Base-by-base conservation (phyloP, 768 basidiomycete species). In the Xerocomellus chrysenteron region DNA sequence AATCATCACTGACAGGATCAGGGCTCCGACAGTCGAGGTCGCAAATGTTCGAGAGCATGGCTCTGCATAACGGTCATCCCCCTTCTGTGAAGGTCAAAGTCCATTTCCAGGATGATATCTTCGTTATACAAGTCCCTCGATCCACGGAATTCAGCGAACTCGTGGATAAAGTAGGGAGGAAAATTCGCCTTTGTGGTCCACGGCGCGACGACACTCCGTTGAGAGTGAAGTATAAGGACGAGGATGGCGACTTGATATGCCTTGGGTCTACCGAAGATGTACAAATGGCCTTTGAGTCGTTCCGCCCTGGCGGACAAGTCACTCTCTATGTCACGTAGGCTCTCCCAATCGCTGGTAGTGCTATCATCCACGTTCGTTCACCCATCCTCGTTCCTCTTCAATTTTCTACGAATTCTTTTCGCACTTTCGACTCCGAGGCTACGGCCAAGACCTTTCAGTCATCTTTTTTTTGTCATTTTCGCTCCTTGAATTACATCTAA, bases 61-160 rank as follows among this genome's bases (percentile, higher is more conserved):
- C 69, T 36, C 56, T 67, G 47, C 70, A 65, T 24, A 71, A 69
- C 26, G 59, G 68, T 54, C 69, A 65, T 54, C 63, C 61, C 11
- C 72, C 77, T 5, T 82, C 87, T 12, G 87, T 98, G 42, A 92
- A 94, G 69, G 86, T 98, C 68, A 96, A 96, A 74, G 93, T 98
- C 51, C 90, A 92, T 71, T 98, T 90, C 76, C 86, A 92, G 65
- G 91, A 95, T 64, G 94, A 97, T 69, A 90, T 97, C 45, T 98
- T 98, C 68, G 89, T 96, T 59, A 91, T 98, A 55, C 90, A 93
- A 73, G 92, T 96, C 26, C 82, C 90, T 42, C 82, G 87, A 58
- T 74, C 78, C 58, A 92, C 91, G 35, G 85, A 90, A 69, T 95
- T 88, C 72, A 78, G 76, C 50, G 90, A 94, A 43, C 79, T 98